Evolutionary conservation across 2,329 filamentous ascomycete genomes (phyloP).

Genomic region (Davidsoniella virescens): DNA sequence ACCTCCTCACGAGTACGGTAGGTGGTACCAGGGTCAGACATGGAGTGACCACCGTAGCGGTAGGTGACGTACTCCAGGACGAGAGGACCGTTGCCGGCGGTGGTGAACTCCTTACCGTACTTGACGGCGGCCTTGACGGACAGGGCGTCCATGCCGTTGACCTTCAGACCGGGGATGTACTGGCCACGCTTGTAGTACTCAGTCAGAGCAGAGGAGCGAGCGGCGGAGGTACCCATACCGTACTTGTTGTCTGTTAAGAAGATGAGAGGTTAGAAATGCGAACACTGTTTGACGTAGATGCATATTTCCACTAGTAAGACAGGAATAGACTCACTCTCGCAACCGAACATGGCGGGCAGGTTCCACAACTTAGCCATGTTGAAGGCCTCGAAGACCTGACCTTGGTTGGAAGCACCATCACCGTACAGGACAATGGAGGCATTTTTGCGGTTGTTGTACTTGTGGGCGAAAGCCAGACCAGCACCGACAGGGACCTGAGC

Average conservation of each 20-base stretch:
- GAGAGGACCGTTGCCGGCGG: slow-evolving; percentile 72
- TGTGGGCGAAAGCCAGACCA: slow-evolving; percentile 89
- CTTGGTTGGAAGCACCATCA: slow-evolving; percentile 97
- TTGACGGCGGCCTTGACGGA: slow-evolving; percentile 92
- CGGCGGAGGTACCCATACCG: slow-evolving; percentile 95
- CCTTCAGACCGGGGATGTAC: slow-evolving; percentile 98
- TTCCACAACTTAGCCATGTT: slow-evolving; percentile 99
- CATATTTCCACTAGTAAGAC: not conserved
- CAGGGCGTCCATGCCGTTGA: slow-evolving; percentile 98
- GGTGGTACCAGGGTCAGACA: slow-evolving; percentile 98
- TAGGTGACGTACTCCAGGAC: slow-evolving; percentile 99
- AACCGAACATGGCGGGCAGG: slow-evolving; percentile 85
- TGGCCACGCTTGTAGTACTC: slow-evolving; percentile 99
- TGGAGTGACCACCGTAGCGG: slow-evolving; percentile 97
- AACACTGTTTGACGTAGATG: not conserved
- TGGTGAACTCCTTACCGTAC: slow-evolving; percentile 80
- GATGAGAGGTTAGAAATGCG: not conserved
- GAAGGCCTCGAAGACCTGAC: slow-evolving; percentile 98
- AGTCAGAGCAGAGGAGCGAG: slow-evolving; percentile 84
- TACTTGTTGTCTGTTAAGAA: slow-evolving; percentile 83
- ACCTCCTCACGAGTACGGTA: slow-evolving; percentile 99
- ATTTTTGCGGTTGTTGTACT: slow-evolving; percentile 79
- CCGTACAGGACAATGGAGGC: slow-evolving; percentile 84
- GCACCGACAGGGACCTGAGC: slow-evolving; percentile 96
- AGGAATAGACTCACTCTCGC: slow-evolving; percentile 61